A percentile compares a stretch with the other conserved stretches of the same genome.
phyloP scores from a whole-genome alignment of 225 moss, liverwort and hornwort species.

The Sphagnum contortum region DNA sequence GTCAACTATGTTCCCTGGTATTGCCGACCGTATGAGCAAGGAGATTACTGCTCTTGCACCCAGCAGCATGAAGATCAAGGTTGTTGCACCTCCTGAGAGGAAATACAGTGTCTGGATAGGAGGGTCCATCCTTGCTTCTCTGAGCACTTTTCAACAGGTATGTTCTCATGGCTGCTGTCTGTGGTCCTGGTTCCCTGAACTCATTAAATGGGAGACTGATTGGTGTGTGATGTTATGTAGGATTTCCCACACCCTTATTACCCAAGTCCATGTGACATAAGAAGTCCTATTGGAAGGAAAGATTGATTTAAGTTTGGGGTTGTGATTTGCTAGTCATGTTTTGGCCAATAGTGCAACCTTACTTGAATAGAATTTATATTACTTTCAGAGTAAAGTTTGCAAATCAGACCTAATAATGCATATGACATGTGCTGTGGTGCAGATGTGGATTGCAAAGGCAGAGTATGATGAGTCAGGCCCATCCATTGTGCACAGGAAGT shows the following conservation, averaged over 20 bases:
- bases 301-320: too few relatives aligned
- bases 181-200: not conserved
- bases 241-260: not conserved
- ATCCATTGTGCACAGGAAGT: conserved; percentile 94
- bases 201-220: not conserved
- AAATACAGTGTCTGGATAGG: conserved; percentile 70
- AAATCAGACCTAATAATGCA: not conserved
- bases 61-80: conserved; percentile 66
- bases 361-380: not conserved
- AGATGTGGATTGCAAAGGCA: conserved; percentile 98
- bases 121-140: conserved; percentile 77
- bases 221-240: not conserved
- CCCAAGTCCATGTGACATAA: not conserved
- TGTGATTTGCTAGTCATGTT: not conserved
- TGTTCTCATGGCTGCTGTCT: not conserved
- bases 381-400: not conserved
- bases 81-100: conserved; percentile 55
- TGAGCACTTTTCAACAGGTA: conserved; percentile 98
- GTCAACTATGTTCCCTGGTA: conserved; percentile 60
- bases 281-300: too few relatives aligned
- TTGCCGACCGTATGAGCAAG: conserved; percentile 51
- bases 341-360: not conserved
- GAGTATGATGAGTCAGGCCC: conserved; percentile 97
- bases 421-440: conserved; percentile 4
- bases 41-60: conserved; percentile 55